Conservation (phyloP, 371 early-diverging fungal genomes). For the Apophysomyces elegans region DNA sequence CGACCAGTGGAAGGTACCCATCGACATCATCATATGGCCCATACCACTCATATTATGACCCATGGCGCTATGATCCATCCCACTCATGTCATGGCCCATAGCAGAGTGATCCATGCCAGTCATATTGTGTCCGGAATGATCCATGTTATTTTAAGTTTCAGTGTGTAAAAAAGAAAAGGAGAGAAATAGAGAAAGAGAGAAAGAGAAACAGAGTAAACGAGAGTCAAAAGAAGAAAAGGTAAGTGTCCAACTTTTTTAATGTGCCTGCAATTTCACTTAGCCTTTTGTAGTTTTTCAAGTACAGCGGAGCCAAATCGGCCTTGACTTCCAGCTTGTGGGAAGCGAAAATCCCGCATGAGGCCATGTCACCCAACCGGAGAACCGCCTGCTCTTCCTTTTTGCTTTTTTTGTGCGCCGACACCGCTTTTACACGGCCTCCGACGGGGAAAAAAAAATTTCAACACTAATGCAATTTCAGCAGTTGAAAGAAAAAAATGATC, state of each 20-base stretch:
- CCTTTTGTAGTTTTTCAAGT: background rate
- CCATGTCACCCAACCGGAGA: background rate
- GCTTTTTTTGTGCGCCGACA: too few species aligned
- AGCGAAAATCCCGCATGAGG: slow-evolving; percentile 3
- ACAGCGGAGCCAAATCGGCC: background rate
- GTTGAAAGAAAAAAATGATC: background rate
- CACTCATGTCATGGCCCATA: slow-evolving; percentile 22
- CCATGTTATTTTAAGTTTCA: background rate
- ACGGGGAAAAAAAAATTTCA: too few species aligned
- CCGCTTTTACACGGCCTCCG: too few species aligned
- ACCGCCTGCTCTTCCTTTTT: background rate
- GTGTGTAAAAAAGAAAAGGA: background rate
- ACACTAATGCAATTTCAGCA: too few species aligned
- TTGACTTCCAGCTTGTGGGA: background rate
- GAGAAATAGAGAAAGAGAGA: background rate
- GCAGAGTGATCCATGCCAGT: slow-evolving; percentile 5
- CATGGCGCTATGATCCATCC: slow-evolving; percentile 19
- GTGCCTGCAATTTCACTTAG: background rate
- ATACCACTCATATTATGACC: slow-evolving; percentile 15
- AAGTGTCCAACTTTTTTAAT: too few species aligned
- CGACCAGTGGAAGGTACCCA: slow-evolving; percentile 56
- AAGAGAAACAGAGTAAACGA: background rate
- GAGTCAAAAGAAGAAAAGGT: background rate
- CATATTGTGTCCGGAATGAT: slow-evolving; percentile 4
- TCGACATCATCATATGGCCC: slow-evolving; percentile 31